Evolutionary conservation across 352 stramenopile genomes (phyloP), one percentile per base, ranked within the genome.

Genomic region (Pythium dissotocum): DNA sequence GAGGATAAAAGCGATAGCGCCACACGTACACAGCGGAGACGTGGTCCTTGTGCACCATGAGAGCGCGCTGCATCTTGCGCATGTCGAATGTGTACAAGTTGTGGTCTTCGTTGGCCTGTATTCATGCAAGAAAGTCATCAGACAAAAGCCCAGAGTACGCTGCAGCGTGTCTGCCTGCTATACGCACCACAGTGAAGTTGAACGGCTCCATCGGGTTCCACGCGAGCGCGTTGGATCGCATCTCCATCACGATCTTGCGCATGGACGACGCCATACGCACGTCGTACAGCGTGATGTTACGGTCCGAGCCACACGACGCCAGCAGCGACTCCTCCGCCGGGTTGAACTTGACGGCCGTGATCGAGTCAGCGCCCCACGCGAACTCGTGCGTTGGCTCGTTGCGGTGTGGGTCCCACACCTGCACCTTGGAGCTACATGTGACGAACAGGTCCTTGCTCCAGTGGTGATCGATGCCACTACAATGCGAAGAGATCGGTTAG

Each of bases 21-120:
- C 21, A 48, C 6, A 90, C 85, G 67, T 80, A 95, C 85, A 99
- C 97, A 56, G 98, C 97, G 10, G 87, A 95, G 8, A 99, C 97
- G 84, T 99, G 97, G 72, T 99, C 98, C 77, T 99, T 99, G 85
- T 99, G 98, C 42, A 99, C 98, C 71, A 97, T 95, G 67, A 96
- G 76, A 42, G 92, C 92, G 52, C 87, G 76, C 42, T 94, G 74
- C 67, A 99, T 88, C 73, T 99, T 98, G 73, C 98, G 88, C 93
- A 99, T 99, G 83, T 99, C 98, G 77, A 99, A 99, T 33, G 95
- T 99, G 83, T 99, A 99, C 52, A 98, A 72, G 71, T 99, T 98
- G 83, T 98, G 94, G 82, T 99, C 98, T 85, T 99, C 98, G 80
- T 99, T 99, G 53, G 97, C 98, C 82, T 91, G 40, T 1, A 30